Base-by-base conservation (phyloP, 1,139 yeast species). In the Saccharomyces hybrid region DNA sequence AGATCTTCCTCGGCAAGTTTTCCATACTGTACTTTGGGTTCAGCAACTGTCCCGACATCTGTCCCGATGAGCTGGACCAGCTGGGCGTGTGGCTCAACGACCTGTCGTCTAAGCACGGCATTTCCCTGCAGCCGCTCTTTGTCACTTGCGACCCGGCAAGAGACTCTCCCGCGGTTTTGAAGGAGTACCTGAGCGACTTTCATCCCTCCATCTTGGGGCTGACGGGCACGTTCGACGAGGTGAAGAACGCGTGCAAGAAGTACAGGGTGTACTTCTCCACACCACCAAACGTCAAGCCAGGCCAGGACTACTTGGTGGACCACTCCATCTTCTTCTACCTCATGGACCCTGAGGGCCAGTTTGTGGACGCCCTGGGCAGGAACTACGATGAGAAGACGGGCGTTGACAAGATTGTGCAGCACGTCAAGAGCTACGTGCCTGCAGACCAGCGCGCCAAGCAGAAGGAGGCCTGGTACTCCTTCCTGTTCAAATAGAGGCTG, bases 101-200 rank as follows among this genome's bases (percentile, higher is more conserved):
- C 26, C 75, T 88, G 65, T 81, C 84, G 64, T 58, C 67, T 27
- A 78, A 81, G 60, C 78, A 82, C 53, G 76, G 77, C 32, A 79
- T 84, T 55, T 76, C 82, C 50, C 67, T 90, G 51, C 95, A 87
- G 71, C 96, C 98, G 0, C 74, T 95, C 28, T 93, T 93, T 70
- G 86, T 93, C 61, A 91, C 98, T 4, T 95, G 99, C 73, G 99
- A 93, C 70, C 99, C 99, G 1, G 95, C 90, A 3, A 82, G 99
- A 67, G 99, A 93, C 70, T 71, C 88, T 0, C 97, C 98, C 0
- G 90, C 84, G 56, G 88, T 90, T 12, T 69, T 91, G 54, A 86
- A 85, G 69, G 84, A 83, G 59, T 91, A 91, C 69, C 75, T 91
- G 66, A 73, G 77, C 41, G 99, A 93, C 67, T 93, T 95, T 81